Percentiles rank a stretch among this genome's conserved stretches.
Conservation (phyloP, 352 stramenopile genomes). For the Phytophthora palmivora region DNA sequence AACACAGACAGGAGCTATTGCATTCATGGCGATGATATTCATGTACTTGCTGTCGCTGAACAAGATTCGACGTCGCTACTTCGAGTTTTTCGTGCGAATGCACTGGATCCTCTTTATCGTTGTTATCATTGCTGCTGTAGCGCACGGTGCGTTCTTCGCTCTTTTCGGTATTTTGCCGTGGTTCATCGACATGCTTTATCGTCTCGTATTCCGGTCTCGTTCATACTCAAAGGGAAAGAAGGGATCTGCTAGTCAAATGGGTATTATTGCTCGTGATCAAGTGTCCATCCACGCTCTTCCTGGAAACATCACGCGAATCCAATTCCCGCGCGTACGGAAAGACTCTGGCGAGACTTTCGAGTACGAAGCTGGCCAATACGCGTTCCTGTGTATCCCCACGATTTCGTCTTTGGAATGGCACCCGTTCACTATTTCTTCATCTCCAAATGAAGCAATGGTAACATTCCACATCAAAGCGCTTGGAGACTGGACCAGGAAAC, state of each 20-base stretch:
- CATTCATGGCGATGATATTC: constrained; percentile 32
- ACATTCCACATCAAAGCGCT: constrained; percentile 60
- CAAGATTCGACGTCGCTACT: constrained; percentile 36
- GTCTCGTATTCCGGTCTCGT: constrained; percentile 25
- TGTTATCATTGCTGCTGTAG: too few species aligned
- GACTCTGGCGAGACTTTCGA: constrained; percentile 38
- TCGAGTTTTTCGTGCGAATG: constrained; percentile 30
- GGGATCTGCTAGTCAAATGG: constrained; percentile 2
- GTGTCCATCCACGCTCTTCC: background rate
- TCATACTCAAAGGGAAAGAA: constrained; percentile 18
- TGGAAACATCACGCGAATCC: constrained; percentile 10
- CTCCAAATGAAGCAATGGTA: constrained; percentile 58
- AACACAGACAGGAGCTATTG: constrained; percentile 32
- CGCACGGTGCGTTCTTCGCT: constrained; percentile 36
- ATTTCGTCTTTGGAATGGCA: constrained; percentile 77
- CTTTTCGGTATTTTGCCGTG: constrained; percentile 36
- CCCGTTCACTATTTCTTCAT: constrained; percentile 83
- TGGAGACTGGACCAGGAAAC: too few species aligned
- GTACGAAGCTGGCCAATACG: constrained; percentile 34
- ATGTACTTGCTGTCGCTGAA: constrained; percentile 34
- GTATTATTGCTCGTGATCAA: constrained; percentile 19
- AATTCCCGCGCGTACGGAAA: too few species aligned
- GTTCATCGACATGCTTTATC: constrained; percentile 45
- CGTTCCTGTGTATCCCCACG: constrained; percentile 51
- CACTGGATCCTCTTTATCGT: constrained; percentile 56